Evolutionary conservation across 2,329 filamentous ascomycete genomes (phyloP).

Genomic region (Alternaria sp.): DNA sequence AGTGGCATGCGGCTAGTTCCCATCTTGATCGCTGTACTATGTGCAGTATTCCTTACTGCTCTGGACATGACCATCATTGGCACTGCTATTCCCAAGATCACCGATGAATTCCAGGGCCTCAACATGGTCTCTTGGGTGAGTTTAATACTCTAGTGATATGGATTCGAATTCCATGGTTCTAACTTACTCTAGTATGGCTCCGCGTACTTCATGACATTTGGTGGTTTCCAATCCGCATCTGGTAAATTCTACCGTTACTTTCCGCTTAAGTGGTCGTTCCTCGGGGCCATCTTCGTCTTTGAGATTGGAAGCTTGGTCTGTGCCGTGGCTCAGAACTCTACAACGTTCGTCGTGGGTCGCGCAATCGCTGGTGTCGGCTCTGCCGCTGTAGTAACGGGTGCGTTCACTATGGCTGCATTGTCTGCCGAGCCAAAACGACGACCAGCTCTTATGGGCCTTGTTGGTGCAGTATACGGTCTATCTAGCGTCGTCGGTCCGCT

Average conservation of each 20-base stretch:
- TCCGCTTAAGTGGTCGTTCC: conserved; percentile 49
- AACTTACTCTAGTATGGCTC: conserved; percentile 22
- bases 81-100: conserved; percentile 42
- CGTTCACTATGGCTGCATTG: conserved; percentile 54
- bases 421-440: conserved; percentile 52
- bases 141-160: background rate
- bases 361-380: conserved; percentile 51
- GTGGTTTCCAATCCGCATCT: conserved; percentile 55
- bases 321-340: conserved; percentile 50
- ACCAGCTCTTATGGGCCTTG: conserved; percentile 48
- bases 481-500: conserved; percentile 52
- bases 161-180: background rate
- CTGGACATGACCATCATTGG: conserved; percentile 30
- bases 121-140: conserved; percentile 30
- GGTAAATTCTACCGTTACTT: conserved; percentile 60
- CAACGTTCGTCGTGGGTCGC: conserved; percentile 51
- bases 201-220: conserved; percentile 56
- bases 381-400: conserved; percentile 44
- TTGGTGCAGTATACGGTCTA: conserved; percentile 49
- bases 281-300: conserved; percentile 55
- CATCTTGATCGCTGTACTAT: background rate
- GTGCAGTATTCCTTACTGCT: conserved; percentile 18
- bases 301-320: conserved; percentile 65
- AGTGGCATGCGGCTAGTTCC: background rate
- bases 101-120: conserved; percentile 35